Evolutionary conservation across 148 eudicot genomes (phyloP), one percentile per base, ranked within the genome.

Genomic region (Limonium bicolor): DNA sequence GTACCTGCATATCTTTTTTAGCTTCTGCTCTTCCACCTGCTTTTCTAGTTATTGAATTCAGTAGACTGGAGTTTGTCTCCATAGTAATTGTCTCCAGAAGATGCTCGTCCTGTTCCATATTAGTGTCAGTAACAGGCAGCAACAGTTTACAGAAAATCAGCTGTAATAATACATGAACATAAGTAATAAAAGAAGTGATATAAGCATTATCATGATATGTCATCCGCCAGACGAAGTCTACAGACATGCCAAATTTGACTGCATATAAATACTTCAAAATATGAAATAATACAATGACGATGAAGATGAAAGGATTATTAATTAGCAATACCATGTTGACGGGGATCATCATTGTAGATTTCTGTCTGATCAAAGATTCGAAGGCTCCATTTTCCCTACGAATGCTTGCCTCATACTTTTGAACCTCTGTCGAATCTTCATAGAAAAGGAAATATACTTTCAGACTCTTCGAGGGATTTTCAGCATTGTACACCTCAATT

Each of bases 381-480:
- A 92, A 85, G 20, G 99, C 99, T 56, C 72, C 82, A 62, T 90
- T 85, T 62, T 90, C 99, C 63, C 99, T 70, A 19, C 86, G 85
- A 55, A 85, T 66, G 51, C 95, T 73, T 12, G 99, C 95, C 69
- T 90, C 99, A 57, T 75, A 90, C 59, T 85, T 90, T 62, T 78
- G 82, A 44, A 78, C 99, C 68, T 90, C 99, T 2, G 88, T 81
- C 21, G 99, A 90, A 53, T 85, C 94, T 61, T 90, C 99, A 38
- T 90, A 84, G 28, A 90, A 90, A 32, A 90, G 74, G 62, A 90
- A 90, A 58, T 90, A 85, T 28, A 90, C 95, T 76, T 85, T 90
- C 70, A 85, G 34, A 56, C 58, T 77, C 58, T 51, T 76, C 8
- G 68, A 73, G 46, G 94, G 94, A 64, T 90, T 71, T 53, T 90